Conservation (phyloP, 257 asterid genomes). For the Solanum medicagineum region DNA sequence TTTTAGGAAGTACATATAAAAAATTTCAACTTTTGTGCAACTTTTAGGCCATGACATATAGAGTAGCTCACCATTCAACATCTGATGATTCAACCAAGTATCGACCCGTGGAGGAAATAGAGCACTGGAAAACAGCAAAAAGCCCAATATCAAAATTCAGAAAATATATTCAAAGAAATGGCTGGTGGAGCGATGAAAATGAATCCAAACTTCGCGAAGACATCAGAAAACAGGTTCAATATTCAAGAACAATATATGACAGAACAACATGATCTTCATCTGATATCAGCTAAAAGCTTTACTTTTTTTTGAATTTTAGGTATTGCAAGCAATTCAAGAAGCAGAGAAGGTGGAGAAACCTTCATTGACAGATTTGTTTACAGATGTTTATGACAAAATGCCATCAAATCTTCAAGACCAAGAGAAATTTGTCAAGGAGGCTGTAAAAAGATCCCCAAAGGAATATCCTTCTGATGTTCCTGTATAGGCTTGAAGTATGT, state of each 20-base stretch:
- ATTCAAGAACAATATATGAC: not conserved
- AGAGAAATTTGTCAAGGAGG: slow-evolving; percentile 50
- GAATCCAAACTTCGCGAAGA: slow-evolving; percentile 43
- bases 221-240: slow-evolving; percentile 50
- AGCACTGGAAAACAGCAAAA: slow-evolving; percentile 61
- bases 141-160: slow-evolving; percentile 51
- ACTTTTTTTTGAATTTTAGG: slow-evolving; percentile 15
- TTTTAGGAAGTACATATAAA: not conserved
- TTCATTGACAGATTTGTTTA: slow-evolving; percentile 37
- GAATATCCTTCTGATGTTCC: slow-evolving; percentile 84
- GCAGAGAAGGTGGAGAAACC: slow-evolving; percentile 65
- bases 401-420: slow-evolving; percentile 67
- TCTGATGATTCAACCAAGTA: slow-evolving; percentile 94
- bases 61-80: slow-evolving; percentile 91
- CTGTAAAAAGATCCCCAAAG: slow-evolving; percentile 37
- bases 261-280: not conserved
- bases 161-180: slow-evolving; percentile 58
- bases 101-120: slow-evolving; percentile 53
- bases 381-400: slow-evolving; percentile 48
- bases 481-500: slow-evolving; percentile 8
- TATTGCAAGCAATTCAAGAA: slow-evolving; percentile 55
- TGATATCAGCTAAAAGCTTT: not conserved
- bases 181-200: slow-evolving; percentile 77
- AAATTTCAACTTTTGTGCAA: not conserved
- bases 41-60: slow-evolving; percentile 59